Evolutionary conservation across 306 rosid genomes (phyloP).

Genomic region (Crataegus laevigata): DNA sequence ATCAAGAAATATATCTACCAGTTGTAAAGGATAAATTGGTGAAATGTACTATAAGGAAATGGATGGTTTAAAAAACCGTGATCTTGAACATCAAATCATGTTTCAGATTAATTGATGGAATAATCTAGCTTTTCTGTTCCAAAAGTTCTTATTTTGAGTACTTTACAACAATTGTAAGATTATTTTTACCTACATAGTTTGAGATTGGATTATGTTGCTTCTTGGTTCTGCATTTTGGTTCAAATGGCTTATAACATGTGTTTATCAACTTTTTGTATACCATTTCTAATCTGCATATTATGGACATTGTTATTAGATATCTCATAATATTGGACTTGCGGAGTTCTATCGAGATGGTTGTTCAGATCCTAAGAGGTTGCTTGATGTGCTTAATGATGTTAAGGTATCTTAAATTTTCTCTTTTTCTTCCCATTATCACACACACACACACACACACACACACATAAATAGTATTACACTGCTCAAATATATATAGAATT

Average conservation of each 20-base stretch:
- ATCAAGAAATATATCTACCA: not conserved
- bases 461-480: not conserved
- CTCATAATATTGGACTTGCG: constrained; percentile 80
- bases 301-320: constrained; percentile 45
- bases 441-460: not conserved
- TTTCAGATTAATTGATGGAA: not conserved
- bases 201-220: not conserved
- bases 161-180: not conserved
- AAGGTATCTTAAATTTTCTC: constrained; percentile 46
- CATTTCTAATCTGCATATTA: not conserved
- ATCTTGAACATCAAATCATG: not conserved
- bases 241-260: not conserved
- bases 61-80: not conserved
- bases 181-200: not conserved
- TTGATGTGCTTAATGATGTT: constrained; percentile 63
- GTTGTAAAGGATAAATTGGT: not conserved
- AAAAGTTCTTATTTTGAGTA: not conserved
- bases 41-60: not conserved
- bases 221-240: not conserved
- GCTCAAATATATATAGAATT: not conserved
- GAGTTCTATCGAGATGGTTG: constrained; percentile 80
- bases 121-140: not conserved
- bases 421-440: not conserved
- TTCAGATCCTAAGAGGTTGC: constrained; percentile 77
- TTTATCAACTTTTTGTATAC: not conserved